Conservation (phyloP, 257 asterid genomes). For the Echium plantagineum region DNA sequence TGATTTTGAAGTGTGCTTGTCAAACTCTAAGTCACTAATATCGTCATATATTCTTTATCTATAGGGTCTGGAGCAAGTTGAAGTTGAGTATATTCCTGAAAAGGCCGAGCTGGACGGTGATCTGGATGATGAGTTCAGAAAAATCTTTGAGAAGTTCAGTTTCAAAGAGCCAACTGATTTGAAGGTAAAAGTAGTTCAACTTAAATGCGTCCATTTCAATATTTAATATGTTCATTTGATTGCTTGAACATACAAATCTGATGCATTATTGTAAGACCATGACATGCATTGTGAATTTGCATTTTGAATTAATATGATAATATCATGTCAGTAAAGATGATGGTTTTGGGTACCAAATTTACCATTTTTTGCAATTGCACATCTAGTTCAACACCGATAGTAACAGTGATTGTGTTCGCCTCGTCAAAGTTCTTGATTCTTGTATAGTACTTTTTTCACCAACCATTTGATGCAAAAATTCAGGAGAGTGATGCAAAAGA, state of each 20-base stretch:
- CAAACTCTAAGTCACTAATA: background rate
- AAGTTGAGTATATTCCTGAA: constrained; percentile 86
- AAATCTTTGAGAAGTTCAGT: constrained; percentile 80
- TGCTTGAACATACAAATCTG: background rate
- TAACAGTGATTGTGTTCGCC: background rate
- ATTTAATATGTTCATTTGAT: background rate
- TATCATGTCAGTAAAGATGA: background rate
- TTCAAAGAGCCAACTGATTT: constrained; percentile 37
- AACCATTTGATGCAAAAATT: constrained; percentile 3
- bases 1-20: background rate
- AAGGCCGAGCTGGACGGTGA: constrained; percentile 61
- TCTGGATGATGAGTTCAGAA: constrained; percentile 66
- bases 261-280: background rate
- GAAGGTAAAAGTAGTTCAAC: constrained; percentile 37
- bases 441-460: background rate
- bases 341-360: constrained; percentile 2
- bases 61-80: constrained; percentile 59
- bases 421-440: background rate
- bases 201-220: background rate
- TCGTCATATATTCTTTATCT: background rate
- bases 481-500: constrained; percentile 68
- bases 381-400: background rate
- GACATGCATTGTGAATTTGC: background rate
- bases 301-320: background rate
- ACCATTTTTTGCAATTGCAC: background rate